Evolutionary conservation across 2,329 filamentous ascomycete species (phyloP), one percentile per base, ranked within the genome.

Genomic region (Lasiodiplodia theobromae): DNA sequence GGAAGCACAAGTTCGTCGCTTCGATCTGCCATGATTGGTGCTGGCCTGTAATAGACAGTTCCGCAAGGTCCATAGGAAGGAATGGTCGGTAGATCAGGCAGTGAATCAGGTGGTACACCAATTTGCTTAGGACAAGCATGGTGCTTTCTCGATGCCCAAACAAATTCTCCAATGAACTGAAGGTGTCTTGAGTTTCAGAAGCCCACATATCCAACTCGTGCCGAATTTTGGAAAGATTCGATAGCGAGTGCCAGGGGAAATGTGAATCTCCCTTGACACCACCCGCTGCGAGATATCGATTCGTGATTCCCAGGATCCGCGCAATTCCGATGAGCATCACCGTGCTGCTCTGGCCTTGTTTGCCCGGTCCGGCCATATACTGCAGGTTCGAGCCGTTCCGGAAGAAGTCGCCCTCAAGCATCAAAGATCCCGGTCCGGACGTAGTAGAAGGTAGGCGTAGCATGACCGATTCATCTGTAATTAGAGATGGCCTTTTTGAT

Each of bases 1-100:
- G 82, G 77, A 90, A 96, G 78, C 93, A 96, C 76, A 95, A 86
- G 74, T 96, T 95, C 0, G 93, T 96, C 0, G 93, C 92, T 77
- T 96, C 92, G 58, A 96, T 95, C 76, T 96, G 93, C 93, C 93
- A 97, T 34, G 92, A 94, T 76, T 96, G 93, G 72, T 96, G 92
- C 74, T 96, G 93, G 1, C 92, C 92, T 0, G 88, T 91, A 16
- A 92, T 91, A 14, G 92, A 88, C 7, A 97, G 86, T 77, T 96
- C 93, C 28, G 91, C 88, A 3, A 96, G 84, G 77, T 96, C 92
- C 70, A 97, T 91, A 0, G 93, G 93, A 6, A 97, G 83, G 78
- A 97, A 97, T 0, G 93, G 93, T 18, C 93, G 88, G 76, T 96
- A 97, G 53, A 96, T 90, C 62, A 97, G 84, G 75, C 93, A 96